Evolutionary conservation across 2,329 filamentous ascomycete genomes (phyloP), one percentile per base, ranked within the genome.

Genomic region (Magnaporthiopsis poae): DNA sequence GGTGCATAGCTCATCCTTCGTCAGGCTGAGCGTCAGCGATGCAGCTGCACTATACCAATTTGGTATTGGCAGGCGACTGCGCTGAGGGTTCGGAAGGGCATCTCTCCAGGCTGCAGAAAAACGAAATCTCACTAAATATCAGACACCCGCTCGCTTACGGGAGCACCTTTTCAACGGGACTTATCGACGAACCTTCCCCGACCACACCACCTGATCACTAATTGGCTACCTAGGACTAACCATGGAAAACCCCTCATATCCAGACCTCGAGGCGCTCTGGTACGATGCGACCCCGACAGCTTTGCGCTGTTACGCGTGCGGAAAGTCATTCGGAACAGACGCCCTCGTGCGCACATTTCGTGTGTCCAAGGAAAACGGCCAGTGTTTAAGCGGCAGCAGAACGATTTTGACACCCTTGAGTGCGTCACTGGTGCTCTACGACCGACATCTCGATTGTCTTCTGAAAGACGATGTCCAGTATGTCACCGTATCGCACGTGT

Each of bases 401-500:
- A 35, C 29, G 8, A 62, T 62, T 7, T 21, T 13, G 18, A 33
- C 60, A 15, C 60, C 60, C 9, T 15, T 62, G 15, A 13, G 60
- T 21, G 60, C 13, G 3, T 21, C 11, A 12, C 15, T 63, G 62
- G 18, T 46, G 15, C 18, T 52, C 1, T 46, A 63, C 33, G 33
- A 63, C 33, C 33, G 62, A 15, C 62, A 63, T 27, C 36, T 63
- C 18, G 33, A n/a, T 4, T 63, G 62, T 29, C 62, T 63, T n/a
- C 62, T 12, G 33, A 36, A 27, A 7, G 5, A 25, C 8, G 46
- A 61, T 21, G 18, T 31, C 11, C n/a, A 25, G 2, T 63, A 52
- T 13, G 62, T 63, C n/a, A 52, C 62, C 1, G 25, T 63, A 1
- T 63, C 27, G n/a, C 62, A 63, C 39, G 62, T 63, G 21, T 63